These are phyloP conservation scores for Tarenaya hassleriana DNA, from an alignment of 345 rosid species.

Conservation along the genomic window DNA sequence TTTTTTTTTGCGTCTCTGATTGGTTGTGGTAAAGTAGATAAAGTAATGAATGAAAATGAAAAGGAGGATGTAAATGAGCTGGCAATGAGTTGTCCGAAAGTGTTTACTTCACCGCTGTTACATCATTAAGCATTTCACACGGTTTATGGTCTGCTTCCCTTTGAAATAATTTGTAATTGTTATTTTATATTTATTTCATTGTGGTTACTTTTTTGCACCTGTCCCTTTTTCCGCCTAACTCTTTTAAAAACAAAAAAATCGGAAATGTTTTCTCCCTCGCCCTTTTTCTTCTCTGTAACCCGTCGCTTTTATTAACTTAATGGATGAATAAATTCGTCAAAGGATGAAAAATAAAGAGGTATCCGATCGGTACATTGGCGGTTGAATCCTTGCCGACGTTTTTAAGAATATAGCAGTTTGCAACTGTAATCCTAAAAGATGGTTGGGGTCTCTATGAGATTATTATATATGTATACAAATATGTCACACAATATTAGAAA, in stretches of 20 bases:
- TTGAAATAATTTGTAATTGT: no score
- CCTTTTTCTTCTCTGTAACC: slow-evolving; percentile 8
- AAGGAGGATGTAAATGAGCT: slow-evolving; percentile 17
- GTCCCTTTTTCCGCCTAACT: slow-evolving; percentile 20
- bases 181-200: neutral
- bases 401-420: no score
- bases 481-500: no score
- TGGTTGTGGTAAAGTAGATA: neutral
- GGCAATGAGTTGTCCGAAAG: slow-evolving; percentile 17
- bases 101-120: slow-evolving; percentile 16
- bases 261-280: neutral
- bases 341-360: no score
- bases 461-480: no score
- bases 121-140: slow-evolving; percentile 10
- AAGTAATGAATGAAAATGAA: neutral
- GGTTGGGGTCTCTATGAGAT: no score
- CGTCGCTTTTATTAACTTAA: slow-evolving; percentile 6
- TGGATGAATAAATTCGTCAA: no score
- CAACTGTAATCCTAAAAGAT: no score
- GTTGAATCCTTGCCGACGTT: no score
- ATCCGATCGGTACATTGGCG: no score
- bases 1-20: no score
- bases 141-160: neutral
- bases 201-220: slow-evolving; percentile 9
- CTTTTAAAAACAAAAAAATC: slow-evolving; percentile 7